phyloP scores from a whole-genome alignment of 2,329 filamentous ascomycete genomes.

The Fusarium pilosicola region DNA sequence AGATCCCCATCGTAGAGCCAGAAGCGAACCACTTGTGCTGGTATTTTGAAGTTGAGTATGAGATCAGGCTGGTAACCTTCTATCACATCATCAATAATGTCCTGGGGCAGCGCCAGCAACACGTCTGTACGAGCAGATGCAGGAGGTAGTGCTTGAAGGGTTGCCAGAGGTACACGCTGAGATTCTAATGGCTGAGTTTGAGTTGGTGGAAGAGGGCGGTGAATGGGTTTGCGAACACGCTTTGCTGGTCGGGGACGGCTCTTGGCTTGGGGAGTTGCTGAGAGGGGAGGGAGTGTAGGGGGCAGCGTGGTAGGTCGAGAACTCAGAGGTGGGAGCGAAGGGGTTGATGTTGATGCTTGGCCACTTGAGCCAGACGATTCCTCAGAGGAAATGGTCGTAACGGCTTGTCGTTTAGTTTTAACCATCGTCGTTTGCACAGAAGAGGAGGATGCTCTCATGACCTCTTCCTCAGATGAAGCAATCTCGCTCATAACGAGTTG shows the following conservation, averaged over 20 bases:
- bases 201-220: conserved; percentile 34
- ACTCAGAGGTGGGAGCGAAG: conserved; percentile 18
- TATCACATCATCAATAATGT: conserved; percentile 60
- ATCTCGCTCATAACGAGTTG: conserved; percentile 50
- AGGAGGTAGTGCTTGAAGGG: conserved; percentile 59
- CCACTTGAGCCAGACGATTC: conserved; percentile 21
- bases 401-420: not conserved
- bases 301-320: conserved; percentile 33
- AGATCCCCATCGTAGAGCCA: conserved; percentile 69
- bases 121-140: conserved; percentile 64
- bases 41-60: conserved; percentile 65
- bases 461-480: conserved; percentile 42
- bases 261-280: conserved; percentile 23
- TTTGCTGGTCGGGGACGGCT: conserved; percentile 14
- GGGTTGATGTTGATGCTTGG: conserved; percentile 12
- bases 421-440: not conserved
- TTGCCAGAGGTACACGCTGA: conserved; percentile 62
- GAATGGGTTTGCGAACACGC: conserved; percentile 45
- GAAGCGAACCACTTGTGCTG: conserved; percentile 64
- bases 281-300: conserved; percentile 18
- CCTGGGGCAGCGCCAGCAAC: conserved; percentile 60
- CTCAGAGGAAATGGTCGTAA: conserved; percentile 18
- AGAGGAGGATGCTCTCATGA: conserved; percentile 13
- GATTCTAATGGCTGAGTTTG: conserved; percentile 51
- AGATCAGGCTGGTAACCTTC: conserved; percentile 64